These are phyloP conservation scores for Glebionis coronaria DNA, from an alignment of 129 eudicot genomes.

Conservation along the genomic window DNA sequence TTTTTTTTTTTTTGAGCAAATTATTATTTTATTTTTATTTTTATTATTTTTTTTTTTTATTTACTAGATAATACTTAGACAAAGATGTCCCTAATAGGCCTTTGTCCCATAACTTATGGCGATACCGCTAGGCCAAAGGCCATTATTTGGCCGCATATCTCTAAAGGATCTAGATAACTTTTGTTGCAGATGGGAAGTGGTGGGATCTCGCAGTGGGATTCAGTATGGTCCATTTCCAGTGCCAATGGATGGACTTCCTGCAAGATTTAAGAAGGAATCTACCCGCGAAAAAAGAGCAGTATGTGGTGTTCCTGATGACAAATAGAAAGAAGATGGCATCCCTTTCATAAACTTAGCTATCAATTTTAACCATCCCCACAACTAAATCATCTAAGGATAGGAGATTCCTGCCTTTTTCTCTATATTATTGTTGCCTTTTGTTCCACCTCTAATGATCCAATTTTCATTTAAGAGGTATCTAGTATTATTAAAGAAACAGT, in stretches of 20 bases:
- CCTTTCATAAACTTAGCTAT: constrained; percentile 24
- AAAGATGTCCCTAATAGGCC: no score
- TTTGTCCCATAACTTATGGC: no score
- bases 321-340: constrained; percentile 20
- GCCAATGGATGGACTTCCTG: constrained; percentile 83
- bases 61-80: no score
- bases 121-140: no score
- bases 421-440: constrained; percentile 29
- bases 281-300: constrained; percentile 27
- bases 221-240: constrained; percentile 83
- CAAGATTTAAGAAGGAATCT: constrained; percentile 63
- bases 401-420: constrained; percentile 27
- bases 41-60: no score
- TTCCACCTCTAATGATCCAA: constrained; percentile 28
- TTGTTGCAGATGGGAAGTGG: constrained; percentile 77
- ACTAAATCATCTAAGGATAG: constrained; percentile 36
- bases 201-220: constrained; percentile 68
- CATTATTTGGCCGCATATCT: neutral
- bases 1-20: no score
- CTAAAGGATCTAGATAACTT: constrained; percentile 30
- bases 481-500: constrained; percentile 35
- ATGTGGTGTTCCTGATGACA: constrained; percentile 28
- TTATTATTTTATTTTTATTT: no score
- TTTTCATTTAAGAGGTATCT: constrained; percentile 23
- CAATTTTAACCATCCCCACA: constrained; percentile 32